Conservation (phyloP, 2,329 filamentous ascomycete species). For the Diaporthe ilicicola region DNA sequence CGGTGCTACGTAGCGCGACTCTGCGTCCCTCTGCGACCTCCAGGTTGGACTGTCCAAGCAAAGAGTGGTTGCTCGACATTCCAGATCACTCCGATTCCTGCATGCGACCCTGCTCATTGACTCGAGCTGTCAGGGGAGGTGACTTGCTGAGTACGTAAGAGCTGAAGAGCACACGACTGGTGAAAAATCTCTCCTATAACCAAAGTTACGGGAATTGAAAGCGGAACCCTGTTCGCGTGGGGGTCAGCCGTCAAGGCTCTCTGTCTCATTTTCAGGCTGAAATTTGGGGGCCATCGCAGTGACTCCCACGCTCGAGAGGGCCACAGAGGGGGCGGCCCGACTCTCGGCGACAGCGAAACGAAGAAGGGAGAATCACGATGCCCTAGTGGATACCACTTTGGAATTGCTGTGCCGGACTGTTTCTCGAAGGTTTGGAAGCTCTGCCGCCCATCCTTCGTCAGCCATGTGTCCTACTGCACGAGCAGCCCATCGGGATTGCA, state of each 20-base stretch:
- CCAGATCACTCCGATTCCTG: background rate
- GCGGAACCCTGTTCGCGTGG: conserved; percentile 26
- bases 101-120: background rate
- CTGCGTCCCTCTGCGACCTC: background rate
- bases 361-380: conserved; percentile 13
- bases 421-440: conserved; percentile 9
- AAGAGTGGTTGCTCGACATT: conserved; percentile 6
- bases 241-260: conserved; percentile 22
- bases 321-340: conserved; percentile 17
- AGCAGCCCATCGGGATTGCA: background rate
- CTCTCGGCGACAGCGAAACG: conserved; percentile 30
- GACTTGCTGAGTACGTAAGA: conserved; percentile 17
- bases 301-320: conserved; percentile 20
- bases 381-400: background rate
- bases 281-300: conserved; percentile 23
- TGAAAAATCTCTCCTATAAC: background rate
- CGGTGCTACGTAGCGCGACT: conserved; percentile 7
- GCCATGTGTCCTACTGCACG: background rate
- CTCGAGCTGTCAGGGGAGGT: background rate
- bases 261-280: conserved; percentile 27
- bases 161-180: background rate
- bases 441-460: background rate
- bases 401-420: background rate
- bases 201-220: background rate
- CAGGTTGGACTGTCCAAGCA: conserved; percentile 11